Conservation (phyloP, 2,329 filamentous ascomycete species). For the Diaporthe velutina region DNA sequence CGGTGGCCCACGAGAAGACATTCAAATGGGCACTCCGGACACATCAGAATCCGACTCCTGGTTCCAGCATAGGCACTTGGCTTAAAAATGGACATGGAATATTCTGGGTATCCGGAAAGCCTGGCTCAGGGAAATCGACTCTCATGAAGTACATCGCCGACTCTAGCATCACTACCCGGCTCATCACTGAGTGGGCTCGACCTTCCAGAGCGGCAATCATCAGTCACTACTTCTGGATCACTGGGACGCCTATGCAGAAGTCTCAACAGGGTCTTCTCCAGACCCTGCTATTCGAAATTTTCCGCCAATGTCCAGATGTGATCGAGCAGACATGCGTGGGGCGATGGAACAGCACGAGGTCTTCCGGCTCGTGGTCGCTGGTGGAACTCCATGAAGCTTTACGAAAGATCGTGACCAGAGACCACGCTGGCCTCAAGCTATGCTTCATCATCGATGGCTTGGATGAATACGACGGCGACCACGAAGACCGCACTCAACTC, state of each 20-base stretch:
- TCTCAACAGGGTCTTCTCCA: constrained; percentile 29
- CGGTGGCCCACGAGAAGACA: neutral
- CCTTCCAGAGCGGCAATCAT: neutral
- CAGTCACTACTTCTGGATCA: constrained; percentile 33
- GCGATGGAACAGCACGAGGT: neutral
- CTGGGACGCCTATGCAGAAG: constrained; percentile 33
- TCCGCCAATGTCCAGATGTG: constrained; percentile 13
- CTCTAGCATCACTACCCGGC: neutral
- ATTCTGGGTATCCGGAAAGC: constrained; percentile 33
- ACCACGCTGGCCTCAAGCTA: neutral
- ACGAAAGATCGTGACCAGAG: neutral
- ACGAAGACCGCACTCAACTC: neutral
- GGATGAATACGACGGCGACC: constrained; percentile 30
- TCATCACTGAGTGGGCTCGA: neutral
- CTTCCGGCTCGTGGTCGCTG: neutral
- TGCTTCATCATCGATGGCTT: constrained; percentile 26
- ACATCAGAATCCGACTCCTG: neutral
- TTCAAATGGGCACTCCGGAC: constrained; percentile 28
- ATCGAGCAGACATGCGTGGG: neutral
- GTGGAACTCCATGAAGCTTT: constrained; percentile 4
- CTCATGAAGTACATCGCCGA: constrained; percentile 33
- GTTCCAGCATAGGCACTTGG: neutral
- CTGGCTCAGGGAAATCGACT: constrained; percentile 29
- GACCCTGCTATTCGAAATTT: constrained; percentile 24
- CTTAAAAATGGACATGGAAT: neutral